A percentile compares a stretch with the other conserved stretches of the same genome.
phyloP scores from a whole-genome alignment of 2,329 filamentous ascomycete genomes.

The Fusarium subtropicale region DNA sequence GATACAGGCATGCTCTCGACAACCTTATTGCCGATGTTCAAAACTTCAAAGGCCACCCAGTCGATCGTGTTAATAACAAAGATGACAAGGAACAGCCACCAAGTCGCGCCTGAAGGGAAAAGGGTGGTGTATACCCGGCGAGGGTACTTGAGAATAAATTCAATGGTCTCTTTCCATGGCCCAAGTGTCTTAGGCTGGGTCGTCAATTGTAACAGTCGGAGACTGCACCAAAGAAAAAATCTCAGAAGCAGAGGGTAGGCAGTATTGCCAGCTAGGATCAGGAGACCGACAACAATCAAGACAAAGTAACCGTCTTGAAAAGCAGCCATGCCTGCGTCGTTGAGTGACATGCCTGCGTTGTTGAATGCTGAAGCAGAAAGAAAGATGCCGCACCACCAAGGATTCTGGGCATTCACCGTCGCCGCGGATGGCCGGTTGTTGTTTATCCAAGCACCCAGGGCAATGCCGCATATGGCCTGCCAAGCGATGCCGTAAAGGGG shows the following conservation, averaged over 20 bases:
- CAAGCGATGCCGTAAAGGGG: constrained; percentile 70
- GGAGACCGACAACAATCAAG: constrained; percentile 63
- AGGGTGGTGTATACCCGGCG: constrained; percentile 71
- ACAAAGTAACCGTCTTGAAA: constrained; percentile 66
- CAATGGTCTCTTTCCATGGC: constrained; percentile 62
- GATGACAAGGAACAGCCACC: constrained; percentile 73
- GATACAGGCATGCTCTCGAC: constrained; percentile 64
- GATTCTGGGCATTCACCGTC: constrained; percentile 67
- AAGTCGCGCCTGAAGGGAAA: constrained; percentile 72
- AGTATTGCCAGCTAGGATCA: constrained; percentile 74
- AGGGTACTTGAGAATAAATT: constrained; percentile 67
- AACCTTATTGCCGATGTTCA: constrained; percentile 71
- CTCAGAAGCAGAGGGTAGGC: constrained; percentile 73
- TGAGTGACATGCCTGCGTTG: constrained; percentile 75
- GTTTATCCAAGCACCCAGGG: constrained; percentile 70
- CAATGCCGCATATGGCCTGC: constrained; percentile 69
- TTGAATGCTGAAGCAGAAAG: constrained; percentile 76
- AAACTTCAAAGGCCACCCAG: constrained; percentile 73
- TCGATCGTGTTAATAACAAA: constrained; percentile 70
- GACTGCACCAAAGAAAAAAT: constrained; percentile 66
- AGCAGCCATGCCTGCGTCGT: constrained; percentile 74
- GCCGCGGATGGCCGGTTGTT: constrained; percentile 62
- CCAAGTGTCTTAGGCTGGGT: constrained; percentile 53
- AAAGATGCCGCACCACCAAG: constrained; percentile 77
- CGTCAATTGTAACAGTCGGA: constrained; percentile 55